Evolutionary conservation across 192 early-diverging fungal genomes (phyloP).

Genomic region (Podila verticillata): DNA sequence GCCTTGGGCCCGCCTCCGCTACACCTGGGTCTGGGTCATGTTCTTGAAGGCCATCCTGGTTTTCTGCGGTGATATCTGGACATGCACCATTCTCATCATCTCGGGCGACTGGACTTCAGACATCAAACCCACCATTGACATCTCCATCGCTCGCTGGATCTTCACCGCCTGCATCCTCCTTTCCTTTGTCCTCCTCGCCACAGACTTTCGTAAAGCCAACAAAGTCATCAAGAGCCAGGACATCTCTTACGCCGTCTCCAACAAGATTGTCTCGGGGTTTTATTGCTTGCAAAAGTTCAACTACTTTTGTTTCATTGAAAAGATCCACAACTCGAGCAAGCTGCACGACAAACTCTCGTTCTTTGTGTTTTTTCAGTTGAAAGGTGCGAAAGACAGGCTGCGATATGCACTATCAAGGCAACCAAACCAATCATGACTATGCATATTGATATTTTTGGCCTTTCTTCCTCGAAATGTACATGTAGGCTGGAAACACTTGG

Average conservation of each 20-base stretch:
- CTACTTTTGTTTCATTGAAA: constrained; percentile 81
- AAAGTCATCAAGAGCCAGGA: constrained; percentile 71
- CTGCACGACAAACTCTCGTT: constrained; percentile 75
- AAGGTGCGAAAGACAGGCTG: constrained; percentile 55
- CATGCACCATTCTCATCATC: constrained; percentile 70
- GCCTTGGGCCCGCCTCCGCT: constrained; percentile 27
- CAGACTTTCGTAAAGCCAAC: constrained; percentile 74
- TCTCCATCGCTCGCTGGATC: constrained; percentile 60
- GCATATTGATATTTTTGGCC: too few species aligned
- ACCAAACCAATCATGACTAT: too few species aligned
- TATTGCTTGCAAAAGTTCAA: constrained; percentile 75
- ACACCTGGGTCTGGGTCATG: constrained; percentile 64
- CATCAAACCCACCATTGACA: constrained; percentile 49
- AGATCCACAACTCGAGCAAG: constrained; percentile 70
- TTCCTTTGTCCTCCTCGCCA: constrained; percentile 71
- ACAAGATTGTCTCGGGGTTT: constrained; percentile 72
- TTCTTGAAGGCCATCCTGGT: constrained; percentile 76
- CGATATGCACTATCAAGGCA: too few species aligned
- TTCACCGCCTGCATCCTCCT: constrained; percentile 69
- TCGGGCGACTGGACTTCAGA: constrained; percentile 47
- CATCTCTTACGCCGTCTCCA: constrained; percentile 80
- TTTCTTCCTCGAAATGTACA: neutral
- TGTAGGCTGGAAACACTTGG: constrained; percentile 80
- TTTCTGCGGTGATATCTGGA: constrained; percentile 81
- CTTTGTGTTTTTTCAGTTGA: constrained; percentile 82